Evolutionary conservation across 1,284 basidiomycete species (phyloP).

Genomic region (Sporisorium scitamineum): DNA sequence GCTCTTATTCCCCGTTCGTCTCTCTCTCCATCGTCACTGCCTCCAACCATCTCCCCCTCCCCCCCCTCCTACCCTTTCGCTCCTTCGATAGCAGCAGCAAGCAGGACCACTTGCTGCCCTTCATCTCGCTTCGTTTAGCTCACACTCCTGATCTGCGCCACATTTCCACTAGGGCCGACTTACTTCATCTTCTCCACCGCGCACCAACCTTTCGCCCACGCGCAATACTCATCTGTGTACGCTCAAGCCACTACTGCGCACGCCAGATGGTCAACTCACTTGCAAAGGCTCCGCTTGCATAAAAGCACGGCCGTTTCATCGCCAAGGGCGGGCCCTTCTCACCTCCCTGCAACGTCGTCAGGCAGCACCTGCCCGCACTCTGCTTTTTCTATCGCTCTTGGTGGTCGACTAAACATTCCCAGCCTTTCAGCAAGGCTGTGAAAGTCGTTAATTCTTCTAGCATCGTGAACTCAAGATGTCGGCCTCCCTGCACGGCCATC

Average conservation of each 20-base stretch:
- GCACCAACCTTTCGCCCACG: background rate
- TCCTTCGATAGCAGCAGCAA: too few relatives aligned
- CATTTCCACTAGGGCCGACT: too few relatives aligned
- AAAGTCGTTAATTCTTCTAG: background rate
- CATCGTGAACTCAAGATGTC: slow-evolving; percentile 3
- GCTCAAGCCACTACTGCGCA: background rate
- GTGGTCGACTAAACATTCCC: background rate
- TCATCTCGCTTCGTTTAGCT: too few relatives aligned
- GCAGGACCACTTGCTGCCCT: too few relatives aligned
- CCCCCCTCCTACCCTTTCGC: background rate
- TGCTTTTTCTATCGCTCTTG: background rate
- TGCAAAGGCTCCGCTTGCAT: background rate
- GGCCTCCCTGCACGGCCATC: slow-evolving; percentile 6
- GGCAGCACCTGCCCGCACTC: background rate
- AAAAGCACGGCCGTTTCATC: background rate
- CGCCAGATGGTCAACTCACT: background rate
- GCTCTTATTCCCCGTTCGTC: background rate
- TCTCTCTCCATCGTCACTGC: background rate
- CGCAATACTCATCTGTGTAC: too few relatives aligned
- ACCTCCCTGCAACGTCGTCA: background rate
- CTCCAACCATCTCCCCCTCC: background rate
- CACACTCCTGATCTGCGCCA: too few relatives aligned
- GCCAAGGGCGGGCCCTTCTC: background rate
- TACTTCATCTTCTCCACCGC: too few relatives aligned
- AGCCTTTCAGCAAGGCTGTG: too few relatives aligned